A percentile compares a stretch with the other conserved stretches of the same genome.
These are phyloP conservation scores for Litchi chinensis DNA, from an alignment of 345 rosid genomes.

Conservation along the genomic window DNA sequence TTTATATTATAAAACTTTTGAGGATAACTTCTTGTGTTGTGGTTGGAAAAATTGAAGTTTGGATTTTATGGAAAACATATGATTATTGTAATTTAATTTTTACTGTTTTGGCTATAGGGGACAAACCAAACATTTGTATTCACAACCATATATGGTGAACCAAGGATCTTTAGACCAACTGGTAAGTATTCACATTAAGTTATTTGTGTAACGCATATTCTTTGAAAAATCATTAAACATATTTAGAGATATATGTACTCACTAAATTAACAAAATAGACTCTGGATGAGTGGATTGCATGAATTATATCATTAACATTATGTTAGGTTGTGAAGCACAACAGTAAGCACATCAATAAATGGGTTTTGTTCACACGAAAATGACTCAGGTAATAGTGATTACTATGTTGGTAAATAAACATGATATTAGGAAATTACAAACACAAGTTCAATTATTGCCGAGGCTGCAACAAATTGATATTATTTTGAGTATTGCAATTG, in stretches of 20 bases:
- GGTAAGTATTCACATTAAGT: slow-evolving; percentile 43
- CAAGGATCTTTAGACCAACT: slow-evolving; percentile 90
- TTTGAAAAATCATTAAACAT: background rate
- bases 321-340: slow-evolving; percentile 6
- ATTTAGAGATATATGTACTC: no score
- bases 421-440: background rate
- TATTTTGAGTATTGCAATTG: slow-evolving; percentile 1
- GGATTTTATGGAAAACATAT: no score
- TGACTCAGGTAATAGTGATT: background rate
- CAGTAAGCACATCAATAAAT: background rate
- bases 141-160: slow-evolving; percentile 86
- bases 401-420: background rate
- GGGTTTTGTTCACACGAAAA: background rate
- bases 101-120: slow-evolving; percentile 49
- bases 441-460: background rate
- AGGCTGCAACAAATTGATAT: slow-evolving; percentile 2
- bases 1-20: no score
- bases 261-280: background rate
- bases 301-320: background rate
- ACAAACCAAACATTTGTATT: slow-evolving; percentile 83
- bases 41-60: no score
- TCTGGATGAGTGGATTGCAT: background rate
- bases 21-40: no score
- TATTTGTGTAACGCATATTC: background rate
- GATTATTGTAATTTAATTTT: background rate